Conservation (phyloP, 2,329 filamentous ascomycete genomes). For the Phialophora tarda region DNA sequence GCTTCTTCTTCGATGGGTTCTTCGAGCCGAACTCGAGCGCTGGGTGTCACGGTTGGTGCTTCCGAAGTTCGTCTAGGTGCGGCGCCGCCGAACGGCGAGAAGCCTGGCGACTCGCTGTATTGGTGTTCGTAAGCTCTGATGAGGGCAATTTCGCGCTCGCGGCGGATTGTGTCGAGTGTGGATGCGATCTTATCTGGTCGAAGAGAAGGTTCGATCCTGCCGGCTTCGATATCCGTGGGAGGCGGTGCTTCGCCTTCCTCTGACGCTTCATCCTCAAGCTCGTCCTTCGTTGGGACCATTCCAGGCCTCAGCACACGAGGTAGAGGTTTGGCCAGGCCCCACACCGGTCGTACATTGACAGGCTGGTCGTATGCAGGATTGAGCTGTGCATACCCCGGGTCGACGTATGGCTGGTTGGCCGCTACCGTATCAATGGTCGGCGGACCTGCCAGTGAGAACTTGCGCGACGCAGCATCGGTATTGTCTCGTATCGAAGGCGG, state of each 20-base stretch:
- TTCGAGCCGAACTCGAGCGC: conserved; percentile 16
- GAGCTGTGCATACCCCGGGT: conserved; percentile 59
- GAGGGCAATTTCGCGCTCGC: conserved; percentile 26
- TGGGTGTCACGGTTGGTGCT: conserved; percentile 19
- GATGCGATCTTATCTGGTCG: conserved; percentile 19
- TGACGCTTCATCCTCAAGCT: conserved; percentile 43
- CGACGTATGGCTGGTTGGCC: conserved; percentile 55
- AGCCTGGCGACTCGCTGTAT: conserved; percentile 16
- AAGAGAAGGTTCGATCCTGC: conserved; percentile 28
- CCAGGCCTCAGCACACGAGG: conserved; percentile 60
- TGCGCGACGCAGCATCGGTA: conserved; percentile 26
- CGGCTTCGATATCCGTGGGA: conserved; percentile 21
- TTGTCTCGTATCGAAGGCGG: conserved; percentile 12
- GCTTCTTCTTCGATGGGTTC: conserved; percentile 29
- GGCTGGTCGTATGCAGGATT: conserved; percentile 63
- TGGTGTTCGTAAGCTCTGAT: conserved; percentile 22
- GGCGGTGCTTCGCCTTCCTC: conserved; percentile 9
- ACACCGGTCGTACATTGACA: conserved; percentile 57
- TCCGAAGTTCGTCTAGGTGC: conserved; percentile 16
- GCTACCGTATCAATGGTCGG: conserved; percentile 34
- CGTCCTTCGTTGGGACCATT: conserved; percentile 56
- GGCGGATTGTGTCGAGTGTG: conserved; percentile 24
- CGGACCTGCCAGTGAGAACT: conserved; percentile 43
- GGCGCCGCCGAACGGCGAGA: conserved; percentile 15
- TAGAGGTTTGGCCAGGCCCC: conserved; percentile 60